phyloP scores from a whole-genome alignment of 108 stramenopile genomes.

The Fragilariopsis cylindrus region DNA sequence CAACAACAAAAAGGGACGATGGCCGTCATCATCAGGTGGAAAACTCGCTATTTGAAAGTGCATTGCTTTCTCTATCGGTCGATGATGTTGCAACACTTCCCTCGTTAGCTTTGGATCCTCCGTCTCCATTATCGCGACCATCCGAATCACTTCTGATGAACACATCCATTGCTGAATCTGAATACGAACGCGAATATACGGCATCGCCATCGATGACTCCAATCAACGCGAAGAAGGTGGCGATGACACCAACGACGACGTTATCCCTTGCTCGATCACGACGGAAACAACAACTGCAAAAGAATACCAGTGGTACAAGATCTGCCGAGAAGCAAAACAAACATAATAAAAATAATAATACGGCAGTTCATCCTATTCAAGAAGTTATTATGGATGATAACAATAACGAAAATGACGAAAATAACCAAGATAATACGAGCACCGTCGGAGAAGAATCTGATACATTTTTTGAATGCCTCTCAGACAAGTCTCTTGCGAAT shows the following conservation, averaged over 20 bases:
- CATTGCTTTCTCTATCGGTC: constrained; percentile 15
- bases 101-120: constrained; percentile 10
- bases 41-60: constrained; percentile 8
- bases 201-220: constrained; percentile 6
- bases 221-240: neutral
- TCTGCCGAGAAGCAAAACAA: neutral
- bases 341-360: neutral
- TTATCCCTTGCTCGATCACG: constrained; percentile 3
- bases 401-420: neutral
- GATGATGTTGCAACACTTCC: constrained; percentile 15
- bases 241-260: neutral
- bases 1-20: neutral
- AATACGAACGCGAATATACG: no score
- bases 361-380: constrained; percentile 15
- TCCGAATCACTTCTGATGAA: constrained; percentile 8
- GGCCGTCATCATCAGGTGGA: neutral
- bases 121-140: constrained; percentile 22
- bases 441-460: constrained; percentile 13
- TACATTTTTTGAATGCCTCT: constrained; percentile 29
- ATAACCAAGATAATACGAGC: constrained; percentile 1
- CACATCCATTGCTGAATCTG: neutral
- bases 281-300: constrained; percentile 9
- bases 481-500: constrained; percentile 21
- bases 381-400: constrained; percentile 17
- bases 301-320: neutral